Conservation (phyloP, 148 eudicot species). For the Amaranthus palmeri region DNA sequence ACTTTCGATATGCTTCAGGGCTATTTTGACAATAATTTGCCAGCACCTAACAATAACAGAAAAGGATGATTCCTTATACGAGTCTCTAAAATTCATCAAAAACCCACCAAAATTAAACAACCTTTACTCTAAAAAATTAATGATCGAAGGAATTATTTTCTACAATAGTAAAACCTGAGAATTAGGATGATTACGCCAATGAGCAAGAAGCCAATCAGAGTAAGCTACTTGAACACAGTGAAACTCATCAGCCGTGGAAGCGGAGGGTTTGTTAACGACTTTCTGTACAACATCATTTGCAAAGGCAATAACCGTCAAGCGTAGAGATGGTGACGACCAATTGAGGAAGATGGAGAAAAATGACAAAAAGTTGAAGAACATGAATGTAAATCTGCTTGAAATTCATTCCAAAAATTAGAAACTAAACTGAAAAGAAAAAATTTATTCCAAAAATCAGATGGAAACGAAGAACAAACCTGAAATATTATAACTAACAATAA, state of each 20-base stretch:
- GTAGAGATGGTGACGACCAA: conserved; percentile 19
- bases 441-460: too few relatives aligned
- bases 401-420: too few relatives aligned
- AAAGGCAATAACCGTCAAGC: conserved; percentile 37
- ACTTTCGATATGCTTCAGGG: too few relatives aligned
- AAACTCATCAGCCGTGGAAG: conserved; percentile 95
- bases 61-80: conserved; percentile 77
- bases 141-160: too few relatives aligned
- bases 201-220: conserved; percentile 80
- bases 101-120: neutral
- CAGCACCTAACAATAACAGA: conserved; percentile 85
- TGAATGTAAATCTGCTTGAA: conserved; percentile 41
- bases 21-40: too few relatives aligned
- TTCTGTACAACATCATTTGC: conserved; percentile 36
- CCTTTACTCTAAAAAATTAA: neutral
- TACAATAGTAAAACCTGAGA: conserved; percentile 41
- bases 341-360: conserved; percentile 23
- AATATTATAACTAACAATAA: too few relatives aligned
- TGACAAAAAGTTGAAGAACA: conserved; percentile 30
- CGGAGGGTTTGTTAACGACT: conserved; percentile 52
- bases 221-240: conserved; percentile 68
- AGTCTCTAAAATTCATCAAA: conserved; percentile 39
- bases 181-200: conserved; percentile 83
- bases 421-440: too few relatives aligned
- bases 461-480: too few relatives aligned